Evolutionary conservation across 164 flowering plant genomes (phyloP), one percentile per base, ranked within the genome.

Genomic region (Dillenia suffruticosa): DNA sequence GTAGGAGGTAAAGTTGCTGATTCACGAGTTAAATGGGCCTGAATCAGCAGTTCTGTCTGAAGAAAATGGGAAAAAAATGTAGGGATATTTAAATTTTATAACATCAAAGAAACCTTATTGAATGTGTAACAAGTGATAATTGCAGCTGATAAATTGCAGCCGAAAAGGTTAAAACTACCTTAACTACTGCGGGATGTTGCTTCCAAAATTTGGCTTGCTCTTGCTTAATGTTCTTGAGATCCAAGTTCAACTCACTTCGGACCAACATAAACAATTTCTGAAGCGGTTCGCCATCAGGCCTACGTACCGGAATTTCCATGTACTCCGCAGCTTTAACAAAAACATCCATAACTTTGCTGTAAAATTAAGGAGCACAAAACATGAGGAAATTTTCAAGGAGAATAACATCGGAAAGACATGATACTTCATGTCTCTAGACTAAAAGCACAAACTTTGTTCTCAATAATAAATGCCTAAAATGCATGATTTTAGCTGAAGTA

Each of bases 131-230:
- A 32, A 32, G 40, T 32, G 40, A 32, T 32, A 32, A 5, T 32
- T 32, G 40, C 40, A 32, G 40, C 40, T 7, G 5, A 5, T n/a
- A n/a, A n/a, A n/a, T n/a, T n/a, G 40, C 40, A 32, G 40, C 40
- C 40, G 5, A 5, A 4, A 32, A 32, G 40, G 40, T 32, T 32
- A 1, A 52, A 54, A 49, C 19, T 69, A 94, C 98, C 93, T 94
- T 90, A 26, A 91, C 95, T 24, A 87, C 51, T 22, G 84, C 70
- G 8, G 98, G 98, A 72, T 94, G 98, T 68, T 89, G 96, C 87
- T 89, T 94, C 97, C 96, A 91, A 79, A 91, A 94, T 69, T 91
- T 94, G 61, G 97, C 96, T 62, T 94, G 95, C 68, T 94, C 96
- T 78, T 91, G 96, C 70, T 80, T 81, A 62, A 86, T 91, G 79